Evolutionary conservation across 495 filamentous ascomycete genomes (phyloP).

Genomic region (Xylaria bambusicola): DNA sequence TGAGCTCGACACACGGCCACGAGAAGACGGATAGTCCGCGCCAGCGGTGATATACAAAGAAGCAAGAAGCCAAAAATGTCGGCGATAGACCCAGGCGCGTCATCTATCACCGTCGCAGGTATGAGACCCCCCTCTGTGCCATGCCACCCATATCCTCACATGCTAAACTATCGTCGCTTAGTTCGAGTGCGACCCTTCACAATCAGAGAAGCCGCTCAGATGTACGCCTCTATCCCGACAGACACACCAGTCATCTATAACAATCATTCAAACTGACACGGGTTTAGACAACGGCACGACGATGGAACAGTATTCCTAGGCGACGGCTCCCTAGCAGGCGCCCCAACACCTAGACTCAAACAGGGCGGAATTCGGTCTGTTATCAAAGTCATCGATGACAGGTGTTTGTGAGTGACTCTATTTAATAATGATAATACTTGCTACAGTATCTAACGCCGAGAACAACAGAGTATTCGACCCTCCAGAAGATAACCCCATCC

Average conservation of each 20-base stretch:
- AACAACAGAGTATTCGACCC: conserved; percentile 85
- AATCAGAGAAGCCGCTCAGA: conserved; percentile 68
- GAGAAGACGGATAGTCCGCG: conserved; percentile 16
- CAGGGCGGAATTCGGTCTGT: conserved; percentile 86
- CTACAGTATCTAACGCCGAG: conserved; percentile 22
- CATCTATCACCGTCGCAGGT: conserved; percentile 41
- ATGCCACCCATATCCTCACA: background rate
- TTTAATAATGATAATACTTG: background rate
- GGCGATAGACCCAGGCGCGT: conserved; percentile 42
- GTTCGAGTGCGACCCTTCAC: conserved; percentile 96
- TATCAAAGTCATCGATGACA: conserved; percentile 95
- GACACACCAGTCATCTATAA: background rate
- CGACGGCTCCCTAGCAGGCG: conserved; percentile 86
- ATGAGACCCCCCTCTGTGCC: conserved; percentile 50
- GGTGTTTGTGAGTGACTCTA: conserved; percentile 74
- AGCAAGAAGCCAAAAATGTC: conserved; percentile 30
- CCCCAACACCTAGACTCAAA: conserved; percentile 78
- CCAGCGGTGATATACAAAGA: conserved; percentile 1
- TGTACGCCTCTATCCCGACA: conserved; percentile 46
- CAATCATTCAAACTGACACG: conserved; percentile 28
- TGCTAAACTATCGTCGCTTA: conserved; percentile 28
- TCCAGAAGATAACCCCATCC: conserved; percentile 94
- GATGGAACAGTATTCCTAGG: conserved; percentile 91
- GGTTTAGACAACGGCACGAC: conserved; percentile 67
- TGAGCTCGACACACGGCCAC: conserved; percentile 16